A percentile compares a stretch with the other conserved stretches of the same genome.
Evolutionary conservation across 257 asterid genomes (phyloP).

Genomic region (Cynanchum wilfordii): DNA sequence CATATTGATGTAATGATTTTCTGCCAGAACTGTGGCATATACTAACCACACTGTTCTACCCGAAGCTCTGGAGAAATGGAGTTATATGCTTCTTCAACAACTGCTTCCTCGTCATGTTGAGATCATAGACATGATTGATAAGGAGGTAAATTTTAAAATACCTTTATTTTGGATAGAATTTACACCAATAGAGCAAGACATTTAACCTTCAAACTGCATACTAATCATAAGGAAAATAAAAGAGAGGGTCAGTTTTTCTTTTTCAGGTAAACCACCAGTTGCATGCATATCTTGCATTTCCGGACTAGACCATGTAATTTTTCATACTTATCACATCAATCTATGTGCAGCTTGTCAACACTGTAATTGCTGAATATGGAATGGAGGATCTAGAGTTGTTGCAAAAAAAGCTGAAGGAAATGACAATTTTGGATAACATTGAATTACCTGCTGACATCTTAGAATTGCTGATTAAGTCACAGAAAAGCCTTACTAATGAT

Average conservation of each 20-base stretch:
- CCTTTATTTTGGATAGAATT: not conserved
- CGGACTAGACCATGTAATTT: not conserved
- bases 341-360: constrained; percentile 38
- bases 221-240: not conserved
- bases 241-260: not conserved
- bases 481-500: constrained; percentile 28
- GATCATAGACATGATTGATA: constrained; percentile 50
- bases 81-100: constrained; percentile 39
- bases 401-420: constrained; percentile 38
- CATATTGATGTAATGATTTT: constrained; percentile 17
- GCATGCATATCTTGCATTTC: not conserved
- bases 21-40: constrained; percentile 54
- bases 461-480: constrained; percentile 38
- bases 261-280: not conserved
- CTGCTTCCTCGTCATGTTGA: constrained; percentile 67
- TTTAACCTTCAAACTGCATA: not conserved
- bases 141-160: constrained; percentile 34
- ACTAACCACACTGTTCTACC: constrained; percentile 72
- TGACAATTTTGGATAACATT: constrained; percentile 55
- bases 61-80: constrained; percentile 70
- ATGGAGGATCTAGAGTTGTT: constrained; percentile 40
- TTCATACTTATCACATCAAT: constrained; percentile 2
- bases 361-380: constrained; percentile 46
- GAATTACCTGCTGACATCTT: constrained; percentile 45
- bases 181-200: not conserved